A percentile compares a stretch with the other conserved stretches of the same genome.
These are phyloP conservation scores for Parastagonospora avenae DNA, from an alignment of 2,329 filamentous ascomycete species.

Conservation along the genomic window DNA sequence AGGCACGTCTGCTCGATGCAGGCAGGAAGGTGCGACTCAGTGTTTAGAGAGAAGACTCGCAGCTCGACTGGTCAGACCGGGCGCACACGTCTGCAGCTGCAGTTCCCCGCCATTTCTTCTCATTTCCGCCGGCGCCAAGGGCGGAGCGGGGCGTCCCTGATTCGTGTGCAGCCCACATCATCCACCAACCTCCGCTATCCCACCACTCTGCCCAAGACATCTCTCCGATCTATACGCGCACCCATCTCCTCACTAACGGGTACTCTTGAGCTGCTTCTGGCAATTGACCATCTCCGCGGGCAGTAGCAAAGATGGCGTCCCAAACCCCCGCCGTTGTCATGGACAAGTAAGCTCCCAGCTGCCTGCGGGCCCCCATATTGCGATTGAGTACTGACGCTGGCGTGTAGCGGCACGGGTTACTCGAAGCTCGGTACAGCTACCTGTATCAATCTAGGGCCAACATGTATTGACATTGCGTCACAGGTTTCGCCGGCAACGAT, in stretches of 20 bases:
- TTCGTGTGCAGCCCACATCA: slow-evolving; percentile 30
- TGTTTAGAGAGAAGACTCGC: neutral
- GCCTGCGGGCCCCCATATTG: slow-evolving; percentile 32
- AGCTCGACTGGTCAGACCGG: neutral
- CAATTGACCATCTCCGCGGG: slow-evolving; percentile 17
- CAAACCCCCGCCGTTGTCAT: slow-evolving; percentile 99
- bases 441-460: neutral
- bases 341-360: slow-evolving; percentile 86
- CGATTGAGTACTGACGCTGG: slow-evolving; percentile 44
- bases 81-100: too few relatives aligned
- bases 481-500: slow-evolving; percentile 98
- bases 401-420: slow-evolving; percentile 92
- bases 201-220: slow-evolving; percentile 39
- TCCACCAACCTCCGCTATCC: slow-evolving; percentile 37
- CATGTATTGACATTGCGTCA: slow-evolving; percentile 42
- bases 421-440: slow-evolving; percentile 86
- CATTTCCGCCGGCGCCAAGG: slow-evolving; percentile 28
- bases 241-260: slow-evolving; percentile 20
- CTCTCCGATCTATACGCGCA: slow-evolving; percentile 27
- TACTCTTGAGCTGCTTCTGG: slow-evolving; percentile 28
- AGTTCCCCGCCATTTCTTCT: slow-evolving; percentile 1
- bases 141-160: slow-evolving; percentile 35
- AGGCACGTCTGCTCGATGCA: slow-evolving; percentile 4
- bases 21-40: slow-evolving; percentile 14
- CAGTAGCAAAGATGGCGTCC: slow-evolving; percentile 75